A percentile compares a stretch with the other conserved stretches of the same genome.
These are phyloP conservation scores for Vitis rupestris DNA, from an alignment of 164 flowering plant species.

Conservation along the genomic window DNA sequence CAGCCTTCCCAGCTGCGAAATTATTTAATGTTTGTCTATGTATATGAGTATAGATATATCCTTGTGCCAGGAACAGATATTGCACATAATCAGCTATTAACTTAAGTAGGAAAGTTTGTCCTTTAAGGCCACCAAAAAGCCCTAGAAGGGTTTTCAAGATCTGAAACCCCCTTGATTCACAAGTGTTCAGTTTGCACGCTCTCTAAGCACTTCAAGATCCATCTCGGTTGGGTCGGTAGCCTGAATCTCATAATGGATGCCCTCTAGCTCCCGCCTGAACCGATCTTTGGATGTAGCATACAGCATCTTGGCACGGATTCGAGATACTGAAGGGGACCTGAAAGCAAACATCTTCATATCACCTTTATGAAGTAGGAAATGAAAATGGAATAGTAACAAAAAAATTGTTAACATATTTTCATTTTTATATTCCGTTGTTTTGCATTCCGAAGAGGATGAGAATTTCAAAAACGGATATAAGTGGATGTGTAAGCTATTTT, in stretches of 20 bases:
- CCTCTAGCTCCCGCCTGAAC: constrained; percentile 65
- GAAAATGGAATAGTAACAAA: background rate
- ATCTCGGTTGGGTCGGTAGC: constrained; percentile 87
- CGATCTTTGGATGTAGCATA: constrained; percentile 80
- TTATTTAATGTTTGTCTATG: constrained; percentile 20
- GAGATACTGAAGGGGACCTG: constrained; percentile 70
- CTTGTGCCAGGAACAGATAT: constrained; percentile 10
- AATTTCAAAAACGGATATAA: too few relatives aligned
- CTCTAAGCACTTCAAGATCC: constrained; percentile 71
- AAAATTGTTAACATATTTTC: background rate
- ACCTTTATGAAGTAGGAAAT: background rate
- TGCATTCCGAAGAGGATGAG: too few relatives aligned
- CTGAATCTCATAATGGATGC: constrained; percentile 79
- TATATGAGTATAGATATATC: background rate
- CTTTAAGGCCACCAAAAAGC: too few relatives aligned
- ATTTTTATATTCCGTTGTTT: too few relatives aligned
- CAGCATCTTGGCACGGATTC: constrained; percentile 79
- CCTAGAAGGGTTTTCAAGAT: background rate
- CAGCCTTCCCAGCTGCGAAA: constrained; percentile 36
- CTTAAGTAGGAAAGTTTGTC: background rate
- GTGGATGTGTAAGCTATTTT: too few relatives aligned
- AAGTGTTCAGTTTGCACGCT: constrained; percentile 47
- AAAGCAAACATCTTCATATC: background rate
- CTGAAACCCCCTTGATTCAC: background rate
- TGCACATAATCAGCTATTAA: constrained; percentile 11